A percentile compares a stretch with the other conserved stretches of the same genome.
Evolutionary conservation across 2,329 filamentous ascomycete species (phyloP).

Genomic region (Diaporthe citri): DNA sequence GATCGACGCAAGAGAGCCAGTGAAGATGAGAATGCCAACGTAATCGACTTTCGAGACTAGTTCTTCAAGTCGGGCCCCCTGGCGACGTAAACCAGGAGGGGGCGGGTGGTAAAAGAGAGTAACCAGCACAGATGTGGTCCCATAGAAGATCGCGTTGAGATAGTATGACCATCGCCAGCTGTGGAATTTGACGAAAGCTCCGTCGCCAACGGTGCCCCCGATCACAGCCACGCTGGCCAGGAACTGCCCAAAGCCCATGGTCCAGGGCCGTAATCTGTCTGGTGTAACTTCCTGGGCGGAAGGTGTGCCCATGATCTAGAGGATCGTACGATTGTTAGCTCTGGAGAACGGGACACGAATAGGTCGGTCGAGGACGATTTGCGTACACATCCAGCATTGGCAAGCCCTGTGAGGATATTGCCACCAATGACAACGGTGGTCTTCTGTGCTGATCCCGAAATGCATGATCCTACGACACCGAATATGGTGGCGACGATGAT

Average conservation of each 20-base stretch:
- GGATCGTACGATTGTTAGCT: background rate
- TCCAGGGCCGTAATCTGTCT: constrained; percentile 29
- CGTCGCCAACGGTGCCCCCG: constrained; percentile 29
- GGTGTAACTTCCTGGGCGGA: constrained; percentile 31
- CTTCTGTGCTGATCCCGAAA: constrained; percentile 33
- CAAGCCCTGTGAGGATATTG: constrained; percentile 33
- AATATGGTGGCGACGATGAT: constrained; percentile 23
- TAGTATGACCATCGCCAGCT: constrained; percentile 36
- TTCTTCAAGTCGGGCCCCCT: background rate
- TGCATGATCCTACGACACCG: constrained; percentile 27
- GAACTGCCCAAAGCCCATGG: constrained; percentile 24
- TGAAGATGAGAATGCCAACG: constrained; percentile 33
- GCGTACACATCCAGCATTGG: constrained; percentile 37
- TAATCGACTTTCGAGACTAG: constrained; percentile 20
- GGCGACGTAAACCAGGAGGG: constrained; percentile 33
- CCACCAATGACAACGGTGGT: constrained; percentile 30
- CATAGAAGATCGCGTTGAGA: constrained; percentile 34
- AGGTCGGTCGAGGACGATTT: no score
- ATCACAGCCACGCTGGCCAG: constrained; percentile 29
- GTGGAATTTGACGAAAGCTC: constrained; percentile 36
- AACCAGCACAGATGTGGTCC: constrained; percentile 11
- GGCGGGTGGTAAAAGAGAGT: constrained; percentile 34
- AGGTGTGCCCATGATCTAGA: constrained; percentile 32
- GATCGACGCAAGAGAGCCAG: constrained; percentile 23
- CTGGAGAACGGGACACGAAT: fast-evolving